Percentiles rank a stretch among this genome's conserved stretches.
Conservation (phyloP, 495 filamentous ascomycete species). For the Neohortaea acidophila region DNA sequence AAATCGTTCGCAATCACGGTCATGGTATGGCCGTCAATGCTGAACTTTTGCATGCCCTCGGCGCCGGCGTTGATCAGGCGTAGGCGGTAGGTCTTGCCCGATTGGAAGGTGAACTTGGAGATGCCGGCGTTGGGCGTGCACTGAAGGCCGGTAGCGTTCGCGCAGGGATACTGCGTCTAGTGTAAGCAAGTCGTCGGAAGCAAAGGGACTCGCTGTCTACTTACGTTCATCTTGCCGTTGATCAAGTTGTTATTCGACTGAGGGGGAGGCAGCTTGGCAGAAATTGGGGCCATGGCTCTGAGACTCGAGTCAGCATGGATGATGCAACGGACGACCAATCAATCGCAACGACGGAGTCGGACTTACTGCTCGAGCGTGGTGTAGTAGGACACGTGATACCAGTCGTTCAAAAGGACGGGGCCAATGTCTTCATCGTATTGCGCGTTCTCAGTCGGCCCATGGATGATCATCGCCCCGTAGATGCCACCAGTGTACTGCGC, state of each 20-base stretch:
- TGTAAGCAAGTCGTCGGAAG: too few relatives aligned
- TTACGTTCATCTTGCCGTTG: too few relatives aligned
- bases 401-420: constrained; percentile 22
- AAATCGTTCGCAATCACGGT: constrained; percentile 33
- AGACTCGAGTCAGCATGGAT: too few relatives aligned
- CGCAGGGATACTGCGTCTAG: constrained; percentile 22
- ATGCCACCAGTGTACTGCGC: constrained; percentile 18
- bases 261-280: too few relatives aligned
- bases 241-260: too few relatives aligned
- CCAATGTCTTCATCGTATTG: constrained; percentile 18
- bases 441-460: constrained; percentile 11
- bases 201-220: too few relatives aligned
- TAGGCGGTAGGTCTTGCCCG: constrained; percentile 46
- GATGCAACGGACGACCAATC: too few relatives aligned
- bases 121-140: constrained; percentile 27
- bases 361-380: too few relatives aligned
- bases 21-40: constrained; percentile 31
- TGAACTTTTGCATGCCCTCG: constrained; percentile 35
- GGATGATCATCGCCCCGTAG: constrained; percentile 16
- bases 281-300: too few relatives aligned
- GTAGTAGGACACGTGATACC: too few relatives aligned
- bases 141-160: constrained; percentile 37
- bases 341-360: too few relatives aligned
- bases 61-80: constrained; percentile 56
- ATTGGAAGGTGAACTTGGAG: constrained; percentile 29